Evolutionary conservation across 139 green algal genomes (phyloP), one percentile per base, ranked within the genome.

Genomic region (Auxenochlorella pyrenoidosa): DNA sequence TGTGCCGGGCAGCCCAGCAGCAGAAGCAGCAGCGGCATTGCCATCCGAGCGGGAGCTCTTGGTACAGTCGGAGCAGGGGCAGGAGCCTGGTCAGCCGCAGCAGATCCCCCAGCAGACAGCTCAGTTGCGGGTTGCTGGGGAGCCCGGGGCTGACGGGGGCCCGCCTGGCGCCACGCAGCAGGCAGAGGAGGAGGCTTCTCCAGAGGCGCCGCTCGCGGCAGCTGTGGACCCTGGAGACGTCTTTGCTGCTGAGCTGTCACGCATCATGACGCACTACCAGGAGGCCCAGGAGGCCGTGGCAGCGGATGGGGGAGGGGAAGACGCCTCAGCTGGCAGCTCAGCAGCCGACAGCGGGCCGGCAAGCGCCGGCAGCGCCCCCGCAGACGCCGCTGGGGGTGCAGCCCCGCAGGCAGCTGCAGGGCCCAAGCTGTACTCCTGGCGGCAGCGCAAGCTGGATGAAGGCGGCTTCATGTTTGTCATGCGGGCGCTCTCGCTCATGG

Each of bases 241-340:
- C 10, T 88, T 84, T 51, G 75, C 73, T 75, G 84, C 84, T 32
- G 84, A 88, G 84, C 84, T 88, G 38, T 28, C 75, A 2, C 32
- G 22, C 5, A 88, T 88, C 59, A 30, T 88, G 59, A 30, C 1
- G 32, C 73, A 88, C 58, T 84, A 83, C 84, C 71, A 58, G 47
- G 36, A 86, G 68, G 13, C n/a, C 1, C 10, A 58, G 54, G 54
- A 24, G 15, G 54, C 54, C 18, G 10, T 63, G 15, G 54, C 54
- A 28, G 54, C n/a, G n/a, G n/a, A n/a, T n/a, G n/a, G 15, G 54
- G 54, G 22, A 63, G 54, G 16, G 12, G 54, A 63, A 2, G 54
- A 63, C 15, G 18, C 54, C 2, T 13, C 75, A 44, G 44, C 26
- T 10, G 59, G 21, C 6, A 44, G 19, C 13, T 21, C 77, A 34